Conservation (phyloP, 1,284 basidiomycete species). For the Malassezia pachydermatis region DNA sequence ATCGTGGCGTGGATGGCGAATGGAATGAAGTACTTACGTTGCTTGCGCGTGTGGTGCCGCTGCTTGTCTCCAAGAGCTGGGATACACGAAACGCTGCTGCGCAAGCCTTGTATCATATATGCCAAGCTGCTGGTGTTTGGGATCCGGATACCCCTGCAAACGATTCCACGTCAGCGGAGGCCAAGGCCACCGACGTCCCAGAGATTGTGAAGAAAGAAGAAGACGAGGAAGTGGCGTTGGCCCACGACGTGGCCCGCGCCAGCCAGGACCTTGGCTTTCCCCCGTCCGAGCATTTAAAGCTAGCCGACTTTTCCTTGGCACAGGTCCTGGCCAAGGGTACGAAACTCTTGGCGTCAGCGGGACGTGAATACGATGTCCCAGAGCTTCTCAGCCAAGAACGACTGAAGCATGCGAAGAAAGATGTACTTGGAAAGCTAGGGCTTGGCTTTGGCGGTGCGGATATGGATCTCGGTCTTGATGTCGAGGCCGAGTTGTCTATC, state of each 20-base stretch:
- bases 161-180: neutral
- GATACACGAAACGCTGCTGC: conserved; percentile 78
- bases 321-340: conserved; percentile 65
- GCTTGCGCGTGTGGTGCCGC: conserved; percentile 64
- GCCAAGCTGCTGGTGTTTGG: conserved; percentile 72
- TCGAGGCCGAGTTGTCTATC: conserved; percentile 45
- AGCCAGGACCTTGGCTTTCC: neutral
- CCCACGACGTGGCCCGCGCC: conserved; percentile 9
- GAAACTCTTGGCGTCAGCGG: conserved; percentile 70
- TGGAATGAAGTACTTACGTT: conserved; percentile 53
- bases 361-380: conserved; percentile 63
- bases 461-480: conserved; percentile 54
- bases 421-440: conserved; percentile 53
- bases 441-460: conserved; percentile 66
- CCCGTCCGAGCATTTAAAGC: conserved; percentile 8
- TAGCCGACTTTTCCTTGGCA: conserved; percentile 55
- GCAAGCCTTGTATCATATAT: conserved; percentile 73
- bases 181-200: neutral
- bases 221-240: conserved; percentile 10
- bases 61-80: conserved; percentile 71
- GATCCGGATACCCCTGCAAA: conserved; percentile 21
- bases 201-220: conserved; percentile 13
- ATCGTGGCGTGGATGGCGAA: conserved; percentile 57
- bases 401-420: conserved; percentile 70
- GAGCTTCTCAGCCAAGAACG: conserved; percentile 50